These are phyloP conservation scores for Hypoxylon cercidicola DNA, from an alignment of 495 filamentous ascomycete genomes.

Conservation along the genomic window DNA sequence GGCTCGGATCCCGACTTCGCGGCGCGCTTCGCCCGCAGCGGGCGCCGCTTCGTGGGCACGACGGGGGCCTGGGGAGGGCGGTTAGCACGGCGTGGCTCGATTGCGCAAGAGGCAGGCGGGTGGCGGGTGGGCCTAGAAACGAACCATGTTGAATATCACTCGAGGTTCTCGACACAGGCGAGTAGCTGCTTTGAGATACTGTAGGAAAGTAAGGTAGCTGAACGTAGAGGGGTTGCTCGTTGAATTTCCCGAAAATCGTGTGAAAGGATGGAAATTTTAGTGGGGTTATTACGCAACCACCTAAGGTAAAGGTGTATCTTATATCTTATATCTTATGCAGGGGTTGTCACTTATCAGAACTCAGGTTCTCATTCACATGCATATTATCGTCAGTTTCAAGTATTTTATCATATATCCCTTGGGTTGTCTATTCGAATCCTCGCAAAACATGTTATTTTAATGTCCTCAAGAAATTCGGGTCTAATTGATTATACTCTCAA, in stretches of 20 bases:
- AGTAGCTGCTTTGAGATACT: background rate
- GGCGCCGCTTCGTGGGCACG: slow-evolving; percentile 56
- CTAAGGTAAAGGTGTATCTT: background rate
- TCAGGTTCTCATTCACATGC: no score
- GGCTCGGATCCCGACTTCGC: slow-evolving; percentile 38
- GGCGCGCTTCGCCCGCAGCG: slow-evolving; percentile 55
- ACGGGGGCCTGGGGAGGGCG: slow-evolving; percentile 53
- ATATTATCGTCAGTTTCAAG: no score
- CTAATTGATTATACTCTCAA: slow-evolving; percentile 2
- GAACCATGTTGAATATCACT: slow-evolving; percentile 4
- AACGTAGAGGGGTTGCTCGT: slow-evolving; percentile 26
- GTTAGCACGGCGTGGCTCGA: no score
- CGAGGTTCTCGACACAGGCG: background rate
- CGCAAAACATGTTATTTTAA: background rate
- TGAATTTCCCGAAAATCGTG: slow-evolving; percentile 13
- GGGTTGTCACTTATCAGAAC: no score
- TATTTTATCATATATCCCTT: no score
- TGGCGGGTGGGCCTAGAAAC: background rate
- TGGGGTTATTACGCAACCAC: slow-evolving; percentile 15
- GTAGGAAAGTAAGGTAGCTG: background rate
- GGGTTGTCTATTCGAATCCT: no score
- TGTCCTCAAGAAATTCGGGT: background rate
- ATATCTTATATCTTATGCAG: background rate
- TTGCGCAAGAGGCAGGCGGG: no score
- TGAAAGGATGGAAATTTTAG: slow-evolving; percentile 26